Percentiles rank a stretch among this genome's conserved stretches.
These are phyloP conservation scores for Epichloe uncinata DNA, from an alignment of 2,329 filamentous ascomycete species.

Conservation along the genomic window DNA sequence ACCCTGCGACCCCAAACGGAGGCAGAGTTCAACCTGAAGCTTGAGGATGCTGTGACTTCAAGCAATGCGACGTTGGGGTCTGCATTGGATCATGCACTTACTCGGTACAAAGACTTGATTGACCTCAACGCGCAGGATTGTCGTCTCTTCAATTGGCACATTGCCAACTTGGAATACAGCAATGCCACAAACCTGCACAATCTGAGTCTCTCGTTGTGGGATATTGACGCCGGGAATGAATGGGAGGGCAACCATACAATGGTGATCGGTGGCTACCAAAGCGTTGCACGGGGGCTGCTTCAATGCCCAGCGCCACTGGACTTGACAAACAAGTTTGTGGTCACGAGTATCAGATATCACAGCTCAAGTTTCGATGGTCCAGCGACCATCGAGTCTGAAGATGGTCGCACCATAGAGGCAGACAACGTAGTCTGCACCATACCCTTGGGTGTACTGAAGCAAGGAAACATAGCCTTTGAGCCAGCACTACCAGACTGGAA, in stretches of 20 bases:
- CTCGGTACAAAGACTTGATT: constrained; percentile 72
- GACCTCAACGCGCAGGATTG: constrained; percentile 78
- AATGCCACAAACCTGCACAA: constrained; percentile 82
- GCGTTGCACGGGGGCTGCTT: constrained; percentile 71
- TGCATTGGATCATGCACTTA: constrained; percentile 85
- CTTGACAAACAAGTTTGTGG: constrained; percentile 58
- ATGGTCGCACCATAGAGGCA: constrained; percentile 66
- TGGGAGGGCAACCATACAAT: constrained; percentile 93
- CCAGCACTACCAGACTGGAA: constrained; percentile 87
- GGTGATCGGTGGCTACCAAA: constrained; percentile 86
- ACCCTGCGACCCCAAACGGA: constrained; percentile 49
- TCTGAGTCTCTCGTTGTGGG: constrained; percentile 83
- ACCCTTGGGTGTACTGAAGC: constrained; percentile 82
- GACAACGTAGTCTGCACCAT: constrained; percentile 85
- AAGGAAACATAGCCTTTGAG: constrained; percentile 70
- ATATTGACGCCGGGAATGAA: constrained; percentile 94
- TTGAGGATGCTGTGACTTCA: constrained; percentile 50
- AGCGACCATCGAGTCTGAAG: constrained; percentile 58
- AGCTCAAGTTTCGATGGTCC: constrained; percentile 29
- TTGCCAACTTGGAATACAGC: constrained; percentile 95
- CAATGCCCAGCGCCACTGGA: constrained; percentile 65
- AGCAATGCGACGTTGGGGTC: constrained; percentile 67
- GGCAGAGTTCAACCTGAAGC: constrained; percentile 54
- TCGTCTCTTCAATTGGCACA: constrained; percentile 91
- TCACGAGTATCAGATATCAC: constrained; percentile 58